These are phyloP conservation scores for Geranium incanum DNA, from an alignment of 441 rosid species.

Conservation along the genomic window DNA sequence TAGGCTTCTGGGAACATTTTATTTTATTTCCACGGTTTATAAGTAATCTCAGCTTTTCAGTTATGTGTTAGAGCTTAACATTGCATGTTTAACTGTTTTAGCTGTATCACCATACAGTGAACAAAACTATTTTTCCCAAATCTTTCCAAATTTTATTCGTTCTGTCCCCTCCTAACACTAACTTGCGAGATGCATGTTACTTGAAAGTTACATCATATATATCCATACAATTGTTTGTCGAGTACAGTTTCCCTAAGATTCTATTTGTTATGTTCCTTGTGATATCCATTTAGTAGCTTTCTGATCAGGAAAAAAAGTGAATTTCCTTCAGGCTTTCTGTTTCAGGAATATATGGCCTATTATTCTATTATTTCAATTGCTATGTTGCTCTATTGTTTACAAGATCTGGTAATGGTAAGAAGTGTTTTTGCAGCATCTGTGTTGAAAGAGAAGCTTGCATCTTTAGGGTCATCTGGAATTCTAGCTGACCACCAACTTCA, in stretches of 20 bases:
- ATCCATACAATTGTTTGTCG: neutral
- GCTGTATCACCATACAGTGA: neutral
- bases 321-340: neutral
- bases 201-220: neutral
- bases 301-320: neutral
- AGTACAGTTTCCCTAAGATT: neutral
- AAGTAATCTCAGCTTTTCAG: too few species aligned
- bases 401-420: constrained; percentile 32
- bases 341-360: neutral
- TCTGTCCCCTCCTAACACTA: neutral
- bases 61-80: too few species aligned
- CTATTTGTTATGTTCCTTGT: neutral
- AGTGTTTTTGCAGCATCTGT: constrained; percentile 70
- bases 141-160: too few species aligned
- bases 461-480: constrained; percentile 92
- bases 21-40: too few species aligned
- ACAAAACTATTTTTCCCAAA: too few species aligned
- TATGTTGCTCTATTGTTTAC: constrained; percentile 14
- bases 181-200: neutral
- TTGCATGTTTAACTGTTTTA: neutral
- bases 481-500: constrained; percentile 99
- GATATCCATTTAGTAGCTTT: neutral
- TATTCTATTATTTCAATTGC: neutral
- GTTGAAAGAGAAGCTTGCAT: constrained; percentile 86
- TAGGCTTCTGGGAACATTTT: too few species aligned